Percentiles rank a stretch among this genome's conserved stretches.
These are phyloP conservation scores for Neurospora sp. DNA, from an alignment of 495 filamentous ascomycete species.

Conservation along the genomic window DNA sequence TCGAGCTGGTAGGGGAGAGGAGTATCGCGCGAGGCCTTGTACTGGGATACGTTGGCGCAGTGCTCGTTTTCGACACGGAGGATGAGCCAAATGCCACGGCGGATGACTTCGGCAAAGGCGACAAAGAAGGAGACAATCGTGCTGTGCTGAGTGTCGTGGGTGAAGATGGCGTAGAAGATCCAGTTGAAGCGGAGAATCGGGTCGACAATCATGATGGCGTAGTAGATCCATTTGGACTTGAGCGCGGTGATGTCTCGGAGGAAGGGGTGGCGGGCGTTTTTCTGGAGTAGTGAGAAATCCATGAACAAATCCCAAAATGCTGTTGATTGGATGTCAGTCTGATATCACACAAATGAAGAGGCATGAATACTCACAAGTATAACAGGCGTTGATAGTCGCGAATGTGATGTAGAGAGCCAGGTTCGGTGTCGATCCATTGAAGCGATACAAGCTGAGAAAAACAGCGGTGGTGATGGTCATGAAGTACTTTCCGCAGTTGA, in stretches of 20 bases:
- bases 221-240: slow-evolving; percentile 71
- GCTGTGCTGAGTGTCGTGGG: slow-evolving; percentile 66
- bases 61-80: slow-evolving; percentile 97
- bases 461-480: slow-evolving; percentile 74
- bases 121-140: slow-evolving; percentile 68
- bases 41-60: slow-evolving; percentile 74
- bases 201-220: slow-evolving; percentile 71
- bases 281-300: slow-evolving; percentile 84
- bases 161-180: slow-evolving; percentile 88
- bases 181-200: slow-evolving; percentile 89
- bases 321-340: slow-evolving; percentile 10
- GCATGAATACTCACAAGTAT: slow-evolving; percentile 51
- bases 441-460: slow-evolving; percentile 70
- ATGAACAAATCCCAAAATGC: slow-evolving; percentile 94
- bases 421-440: slow-evolving; percentile 45
- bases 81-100: slow-evolving; percentile 80
- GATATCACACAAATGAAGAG: not conserved
- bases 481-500: slow-evolving; percentile 85
- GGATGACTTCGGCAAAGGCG: slow-evolving; percentile 62
- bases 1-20: slow-evolving; percentile 68
- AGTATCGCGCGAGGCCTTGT: slow-evolving; percentile 72
- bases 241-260: slow-evolving; percentile 75
- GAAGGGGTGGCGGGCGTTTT: slow-evolving; percentile 55
- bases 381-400: slow-evolving; percentile 69
- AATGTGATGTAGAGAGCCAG: slow-evolving; percentile 66